Conservation (phyloP, 2,329 filamentous ascomycete species). For the Aureobasidium sp. region DNA sequence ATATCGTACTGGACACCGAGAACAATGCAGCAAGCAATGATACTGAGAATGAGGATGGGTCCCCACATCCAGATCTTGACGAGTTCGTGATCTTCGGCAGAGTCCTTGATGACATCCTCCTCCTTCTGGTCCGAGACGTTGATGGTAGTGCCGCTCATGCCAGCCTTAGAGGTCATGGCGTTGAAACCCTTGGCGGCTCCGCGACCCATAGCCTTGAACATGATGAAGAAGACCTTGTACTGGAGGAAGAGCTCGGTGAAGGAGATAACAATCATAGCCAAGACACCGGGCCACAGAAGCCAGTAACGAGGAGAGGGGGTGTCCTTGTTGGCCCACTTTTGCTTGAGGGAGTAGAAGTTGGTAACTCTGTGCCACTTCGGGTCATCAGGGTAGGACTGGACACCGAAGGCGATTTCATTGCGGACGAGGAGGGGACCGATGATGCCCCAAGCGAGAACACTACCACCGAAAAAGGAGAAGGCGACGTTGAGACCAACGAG, state of each 20-base stretch:
- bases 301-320: constrained; percentile 43
- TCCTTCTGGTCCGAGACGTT: constrained; percentile 17
- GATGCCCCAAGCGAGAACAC: constrained; percentile 46
- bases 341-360: constrained; percentile 32
- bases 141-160: background rate
- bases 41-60: constrained; percentile 37
- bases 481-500: constrained; percentile 50
- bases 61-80: constrained; percentile 48
- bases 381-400: constrained; percentile 22
- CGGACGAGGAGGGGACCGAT: constrained; percentile 48
- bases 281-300: constrained; percentile 45
- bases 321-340: constrained; percentile 30
- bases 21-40: constrained; percentile 44
- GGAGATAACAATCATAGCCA: constrained; percentile 43
- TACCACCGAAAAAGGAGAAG: constrained; percentile 47
- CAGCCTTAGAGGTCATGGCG: constrained; percentile 13
- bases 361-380: constrained; percentile 37
- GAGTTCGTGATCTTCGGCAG: constrained; percentile 37
- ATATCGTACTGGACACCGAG: constrained; percentile 48
- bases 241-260: constrained; percentile 34
- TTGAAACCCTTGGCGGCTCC: constrained; percentile 38
- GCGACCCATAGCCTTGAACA: constrained; percentile 42
- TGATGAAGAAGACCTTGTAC: constrained; percentile 37
- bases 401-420: constrained; percentile 33
- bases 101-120: constrained; percentile 42